Evolutionary conservation across 2,329 filamentous ascomycete species (phyloP).

Genomic region (Pseudocercospora crystallina): DNA sequence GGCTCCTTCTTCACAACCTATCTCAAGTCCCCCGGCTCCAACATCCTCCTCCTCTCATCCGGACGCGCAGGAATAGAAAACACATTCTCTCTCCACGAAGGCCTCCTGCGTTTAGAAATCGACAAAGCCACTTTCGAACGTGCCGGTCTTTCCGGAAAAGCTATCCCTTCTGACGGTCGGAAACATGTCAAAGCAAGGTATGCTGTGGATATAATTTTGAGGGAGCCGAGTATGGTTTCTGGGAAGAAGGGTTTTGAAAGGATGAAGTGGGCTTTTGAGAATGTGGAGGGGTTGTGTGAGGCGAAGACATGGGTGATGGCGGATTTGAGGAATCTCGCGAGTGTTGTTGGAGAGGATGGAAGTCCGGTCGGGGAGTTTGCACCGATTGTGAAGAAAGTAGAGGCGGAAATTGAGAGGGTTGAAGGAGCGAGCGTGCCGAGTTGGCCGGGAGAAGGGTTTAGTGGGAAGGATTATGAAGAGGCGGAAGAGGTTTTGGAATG

Average conservation of each 20-base stretch:
- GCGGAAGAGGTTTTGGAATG: constrained; percentile 70
- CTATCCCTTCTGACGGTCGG: constrained; percentile 57
- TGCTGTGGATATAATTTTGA: constrained; percentile 73
- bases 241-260: constrained; percentile 83
- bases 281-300: constrained; percentile 60
- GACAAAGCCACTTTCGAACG: constrained; percentile 80
- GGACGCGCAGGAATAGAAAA: constrained; percentile 67
- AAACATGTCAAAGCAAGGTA: constrained; percentile 72
- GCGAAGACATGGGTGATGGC: constrained; percentile 77
- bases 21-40: constrained; percentile 59
- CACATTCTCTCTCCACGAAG: constrained; percentile 68
- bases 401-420: constrained; percentile 28
- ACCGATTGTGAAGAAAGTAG: constrained; percentile 33
- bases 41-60: constrained; percentile 80
- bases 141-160: constrained; percentile 73
- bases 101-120: constrained; percentile 73
- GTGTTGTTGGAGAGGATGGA: not conserved
- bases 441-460: constrained; percentile 30
- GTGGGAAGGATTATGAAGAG: constrained; percentile 59
- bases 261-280: constrained; percentile 73
- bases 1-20: constrained; percentile 79
- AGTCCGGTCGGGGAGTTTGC: constrained; percentile 30
- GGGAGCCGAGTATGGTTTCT: constrained; percentile 71
- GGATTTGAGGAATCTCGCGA: constrained; percentile 47
- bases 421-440: constrained; percentile 32